These are phyloP conservation scores for Aphanomyces cochlioides DNA, from an alignment of 352 stramenopile genomes.

Conservation along the genomic window DNA sequence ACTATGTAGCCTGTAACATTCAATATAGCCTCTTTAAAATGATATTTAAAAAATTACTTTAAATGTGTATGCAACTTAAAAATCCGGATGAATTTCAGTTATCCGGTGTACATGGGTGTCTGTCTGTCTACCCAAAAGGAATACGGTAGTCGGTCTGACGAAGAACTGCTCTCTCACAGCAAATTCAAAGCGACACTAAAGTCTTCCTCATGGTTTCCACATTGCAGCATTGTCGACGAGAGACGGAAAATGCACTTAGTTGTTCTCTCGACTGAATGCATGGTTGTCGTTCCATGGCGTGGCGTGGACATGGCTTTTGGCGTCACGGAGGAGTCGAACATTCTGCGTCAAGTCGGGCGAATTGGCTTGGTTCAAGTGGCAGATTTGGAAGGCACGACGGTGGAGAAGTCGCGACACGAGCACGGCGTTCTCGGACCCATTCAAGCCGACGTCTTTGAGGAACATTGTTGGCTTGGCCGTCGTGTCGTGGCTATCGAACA, in stretches of 20 bases:
- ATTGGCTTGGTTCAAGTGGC: slow-evolving; percentile 76
- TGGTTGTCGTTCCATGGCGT: slow-evolving; percentile 42
- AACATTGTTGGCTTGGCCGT: slow-evolving; percentile 61
- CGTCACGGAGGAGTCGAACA: slow-evolving; percentile 63
- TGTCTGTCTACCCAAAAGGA: no score
- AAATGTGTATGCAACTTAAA: no score
- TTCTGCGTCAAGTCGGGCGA: slow-evolving; percentile 74
- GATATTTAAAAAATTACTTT: no score
- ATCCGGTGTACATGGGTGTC: no score
- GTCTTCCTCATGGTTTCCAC: not conserved
- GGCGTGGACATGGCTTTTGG: slow-evolving; percentile 32
- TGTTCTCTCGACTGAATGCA: not conserved
- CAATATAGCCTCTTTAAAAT: no score
- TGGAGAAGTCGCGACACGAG: slow-evolving; percentile 67
- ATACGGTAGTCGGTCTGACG: no score
- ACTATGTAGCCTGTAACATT: no score
- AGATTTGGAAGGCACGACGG: slow-evolving; percentile 78
- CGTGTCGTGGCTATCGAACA: no score
- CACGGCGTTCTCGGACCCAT: slow-evolving; percentile 58
- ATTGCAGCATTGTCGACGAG: not conserved
- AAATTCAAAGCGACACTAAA: not conserved
- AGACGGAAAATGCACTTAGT: not conserved
- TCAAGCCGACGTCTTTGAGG: slow-evolving; percentile 66
- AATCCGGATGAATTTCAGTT: no score
- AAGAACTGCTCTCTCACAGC: not conserved